phyloP scores from a whole-genome alignment of 169 alveolate genomes.

The Theileria orientalis region DNA sequence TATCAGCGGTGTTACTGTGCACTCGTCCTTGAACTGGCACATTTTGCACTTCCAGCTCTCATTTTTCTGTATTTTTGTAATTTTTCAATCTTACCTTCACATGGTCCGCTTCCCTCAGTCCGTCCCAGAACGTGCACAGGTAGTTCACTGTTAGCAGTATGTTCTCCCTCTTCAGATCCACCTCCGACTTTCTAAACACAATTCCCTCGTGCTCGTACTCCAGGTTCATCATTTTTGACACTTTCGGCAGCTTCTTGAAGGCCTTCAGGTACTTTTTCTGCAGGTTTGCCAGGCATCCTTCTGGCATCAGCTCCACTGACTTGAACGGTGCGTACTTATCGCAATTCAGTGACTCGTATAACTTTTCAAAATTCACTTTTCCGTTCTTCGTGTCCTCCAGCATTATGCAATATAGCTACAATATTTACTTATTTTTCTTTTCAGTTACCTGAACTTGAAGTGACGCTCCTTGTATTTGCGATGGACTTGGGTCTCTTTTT shows the following conservation, averaged over 20 bases:
- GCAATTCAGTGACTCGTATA: conserved; percentile 68
- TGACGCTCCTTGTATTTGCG: conserved; percentile 75
- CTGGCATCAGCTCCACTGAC: conserved; percentile 60
- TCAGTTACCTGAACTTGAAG: conserved; percentile 71
- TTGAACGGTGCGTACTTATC: conserved; percentile 68
- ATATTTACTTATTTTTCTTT: neutral
- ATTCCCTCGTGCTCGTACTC: conserved; percentile 74
- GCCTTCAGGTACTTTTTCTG: conserved; percentile 53
- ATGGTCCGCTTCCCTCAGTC: conserved; percentile 70
- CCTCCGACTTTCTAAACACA: conserved; percentile 61
- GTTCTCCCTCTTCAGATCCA: conserved; percentile 64
- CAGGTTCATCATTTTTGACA: conserved; percentile 74
- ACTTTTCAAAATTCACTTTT: conserved; percentile 52
- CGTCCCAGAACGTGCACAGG: conserved; percentile 77
- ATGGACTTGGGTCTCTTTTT: conserved; percentile 63
- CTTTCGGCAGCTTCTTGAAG: conserved; percentile 68
- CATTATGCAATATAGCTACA: conserved; percentile 66
- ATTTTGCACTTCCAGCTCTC: conserved; percentile 81
- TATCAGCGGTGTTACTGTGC: conserved; percentile 67
- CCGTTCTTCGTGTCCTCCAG: conserved; percentile 65
- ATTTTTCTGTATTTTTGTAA: conserved; percentile 16
- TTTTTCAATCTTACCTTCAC: conserved; percentile 48
- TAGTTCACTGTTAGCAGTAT: conserved; percentile 66
- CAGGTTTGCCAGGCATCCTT: conserved; percentile 68
- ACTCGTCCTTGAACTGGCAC: conserved; percentile 75